Conservation (phyloP, 2,329 filamentous ascomycete genomes). For the Ophiostoma australiae region DNA sequence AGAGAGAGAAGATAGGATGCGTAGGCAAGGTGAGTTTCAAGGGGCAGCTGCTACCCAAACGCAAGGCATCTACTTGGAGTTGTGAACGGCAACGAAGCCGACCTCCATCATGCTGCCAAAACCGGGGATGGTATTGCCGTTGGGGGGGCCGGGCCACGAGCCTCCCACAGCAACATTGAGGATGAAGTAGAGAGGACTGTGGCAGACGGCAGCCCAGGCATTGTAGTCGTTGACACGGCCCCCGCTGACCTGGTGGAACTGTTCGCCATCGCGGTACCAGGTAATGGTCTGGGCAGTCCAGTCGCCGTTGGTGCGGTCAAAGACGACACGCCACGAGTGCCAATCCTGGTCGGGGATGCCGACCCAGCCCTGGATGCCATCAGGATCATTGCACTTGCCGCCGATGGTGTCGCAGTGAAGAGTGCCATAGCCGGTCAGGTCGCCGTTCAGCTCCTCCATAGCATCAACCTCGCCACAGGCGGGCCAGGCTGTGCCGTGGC, state of each 20-base stretch:
- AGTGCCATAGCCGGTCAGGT: constrained; percentile 41
- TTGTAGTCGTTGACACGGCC: constrained; percentile 38
- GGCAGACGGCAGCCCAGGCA: constrained; percentile 44
- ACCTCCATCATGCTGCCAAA: constrained; percentile 42
- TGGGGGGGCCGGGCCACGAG: constrained; percentile 36
- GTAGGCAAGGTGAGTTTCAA: neutral
- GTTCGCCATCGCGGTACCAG: constrained; percentile 44
- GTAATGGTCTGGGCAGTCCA: constrained; percentile 47
- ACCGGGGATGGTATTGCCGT: constrained; percentile 35
- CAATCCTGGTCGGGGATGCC: constrained; percentile 44
- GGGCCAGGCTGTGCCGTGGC: constrained; percentile 45
- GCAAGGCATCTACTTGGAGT: constrained; percentile 19
- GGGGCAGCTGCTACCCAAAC: neutral
- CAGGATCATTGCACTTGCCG: constrained; percentile 47
- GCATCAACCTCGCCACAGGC: constrained; percentile 50
- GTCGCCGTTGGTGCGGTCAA: constrained; percentile 41
- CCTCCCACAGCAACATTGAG: constrained; percentile 48
- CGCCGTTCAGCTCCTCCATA: constrained; percentile 49
- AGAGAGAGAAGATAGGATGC: too few species aligned
- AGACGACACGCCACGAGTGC: constrained; percentile 46
- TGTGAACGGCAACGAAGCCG: constrained; percentile 40
- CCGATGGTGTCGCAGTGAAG: constrained; percentile 46
- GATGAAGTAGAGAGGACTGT: constrained; percentile 43
- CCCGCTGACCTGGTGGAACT: constrained; percentile 43
- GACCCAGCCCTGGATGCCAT: constrained; percentile 37